Evolutionary conservation across 441 rosid genomes (phyloP).

Genomic region (Theobroma grandiflorum): DNA sequence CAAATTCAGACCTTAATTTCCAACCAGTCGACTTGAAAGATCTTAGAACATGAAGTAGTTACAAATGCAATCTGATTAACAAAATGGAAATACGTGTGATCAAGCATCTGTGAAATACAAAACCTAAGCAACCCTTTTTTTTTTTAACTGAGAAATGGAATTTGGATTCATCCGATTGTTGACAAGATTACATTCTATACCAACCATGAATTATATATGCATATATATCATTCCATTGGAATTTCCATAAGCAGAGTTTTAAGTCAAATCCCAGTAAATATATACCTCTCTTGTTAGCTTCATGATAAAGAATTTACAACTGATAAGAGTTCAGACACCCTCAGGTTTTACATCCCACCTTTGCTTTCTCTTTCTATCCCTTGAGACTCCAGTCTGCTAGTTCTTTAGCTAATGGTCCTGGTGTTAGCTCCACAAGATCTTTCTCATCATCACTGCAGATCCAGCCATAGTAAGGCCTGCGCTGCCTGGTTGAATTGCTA

Average conservation of each 20-base stretch:
- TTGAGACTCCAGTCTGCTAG: conserved; percentile 13
- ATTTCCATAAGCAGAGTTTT: not conserved
- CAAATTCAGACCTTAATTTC: too few relatives aligned
- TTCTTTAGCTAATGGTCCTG: conserved; percentile 34
- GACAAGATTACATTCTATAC: not conserved
- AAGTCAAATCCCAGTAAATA: not conserved
- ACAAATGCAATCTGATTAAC: too few relatives aligned
- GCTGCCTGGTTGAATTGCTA: conserved; percentile 20
- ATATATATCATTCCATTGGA: not conserved
- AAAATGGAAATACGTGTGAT: too few relatives aligned
- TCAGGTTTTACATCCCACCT: conserved; percentile 45
- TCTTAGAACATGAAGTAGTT: too few relatives aligned
- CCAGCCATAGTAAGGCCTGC: conserved; percentile 46
- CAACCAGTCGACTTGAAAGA: too few relatives aligned
- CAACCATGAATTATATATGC: not conserved
- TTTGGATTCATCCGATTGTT: too few relatives aligned
- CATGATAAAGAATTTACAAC: too few relatives aligned
- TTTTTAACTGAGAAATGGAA: not conserved
- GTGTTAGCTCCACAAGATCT: conserved; percentile 32
- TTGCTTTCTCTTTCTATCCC: not conserved
- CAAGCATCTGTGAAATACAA: too few relatives aligned
- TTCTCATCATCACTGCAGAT: conserved; percentile 35
- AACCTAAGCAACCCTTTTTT: too few relatives aligned
- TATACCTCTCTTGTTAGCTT: not conserved
- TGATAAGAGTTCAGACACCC: conserved; percentile 24